Evolutionary conservation across 306 rosid species (phyloP).

Genomic region (Citrullus colocynthis): DNA sequence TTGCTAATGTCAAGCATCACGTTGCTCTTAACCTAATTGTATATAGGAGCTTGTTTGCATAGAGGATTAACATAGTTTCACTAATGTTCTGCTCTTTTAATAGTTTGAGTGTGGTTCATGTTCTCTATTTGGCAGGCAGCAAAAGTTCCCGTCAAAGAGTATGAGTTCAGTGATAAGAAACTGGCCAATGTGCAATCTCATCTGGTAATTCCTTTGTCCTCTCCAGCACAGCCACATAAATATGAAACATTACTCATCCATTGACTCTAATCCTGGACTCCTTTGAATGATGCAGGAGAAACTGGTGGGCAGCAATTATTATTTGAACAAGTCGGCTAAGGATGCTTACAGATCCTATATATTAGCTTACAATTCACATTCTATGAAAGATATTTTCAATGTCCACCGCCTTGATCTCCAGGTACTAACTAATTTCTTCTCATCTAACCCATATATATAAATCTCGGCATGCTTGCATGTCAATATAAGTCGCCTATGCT

Average conservation of each 20-base stretch:
- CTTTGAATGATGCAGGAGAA: conserved; percentile 55
- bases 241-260: background rate
- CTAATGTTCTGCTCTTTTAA: background rate
- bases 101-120: background rate
- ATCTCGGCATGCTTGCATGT: background rate
- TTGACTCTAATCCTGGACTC: background rate
- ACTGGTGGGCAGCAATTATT: conserved; percentile 53
- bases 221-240: background rate
- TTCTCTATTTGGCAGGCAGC: conserved; percentile 46
- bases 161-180: conserved; percentile 50
- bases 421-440: conserved; percentile 24
- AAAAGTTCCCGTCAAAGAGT: conserved; percentile 82
- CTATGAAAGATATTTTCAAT: conserved; percentile 86
- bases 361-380: conserved; percentile 76
- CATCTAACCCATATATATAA: background rate
- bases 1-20: background rate
- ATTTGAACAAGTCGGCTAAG: conserved; percentile 63
- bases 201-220: conserved; percentile 36
- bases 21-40: background rate
- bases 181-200: conserved; percentile 71
- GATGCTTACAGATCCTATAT: conserved; percentile 83
- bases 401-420: conserved; percentile 80
- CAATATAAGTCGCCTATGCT: background rate
- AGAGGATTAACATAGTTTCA: background rate
- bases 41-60: background rate